Evolutionary conservation across 2,329 filamentous ascomycete genomes (phyloP).

Genomic region (Aureobasidium sp.): DNA sequence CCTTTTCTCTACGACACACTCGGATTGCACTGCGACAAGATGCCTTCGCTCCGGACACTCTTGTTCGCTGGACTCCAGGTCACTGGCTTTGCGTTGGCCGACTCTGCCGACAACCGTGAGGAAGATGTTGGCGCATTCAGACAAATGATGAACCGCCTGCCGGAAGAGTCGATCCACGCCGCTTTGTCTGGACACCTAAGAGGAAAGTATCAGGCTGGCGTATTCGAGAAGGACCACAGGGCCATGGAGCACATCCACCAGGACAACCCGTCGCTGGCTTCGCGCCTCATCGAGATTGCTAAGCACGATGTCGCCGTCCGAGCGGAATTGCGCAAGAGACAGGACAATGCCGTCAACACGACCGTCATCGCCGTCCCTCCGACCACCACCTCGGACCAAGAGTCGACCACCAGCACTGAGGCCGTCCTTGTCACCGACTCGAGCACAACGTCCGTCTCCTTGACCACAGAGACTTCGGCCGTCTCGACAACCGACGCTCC

Average conservation of each 20-base stretch:
- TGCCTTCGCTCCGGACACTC: conserved; percentile 34
- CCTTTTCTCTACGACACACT: neutral
- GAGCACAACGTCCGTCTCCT: conserved; percentile 20
- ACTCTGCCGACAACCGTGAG: conserved; percentile 20
- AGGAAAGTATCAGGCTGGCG: conserved; percentile 57
- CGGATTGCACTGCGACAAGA: conserved; percentile 19
- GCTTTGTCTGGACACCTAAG: conserved; percentile 56
- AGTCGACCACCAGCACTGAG: conserved; percentile 18
- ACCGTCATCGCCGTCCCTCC: conserved; percentile 17
- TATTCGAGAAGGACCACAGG: conserved; percentile 55
- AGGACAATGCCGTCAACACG: conserved; percentile 20
- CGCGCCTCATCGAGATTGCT: conserved; percentile 54
- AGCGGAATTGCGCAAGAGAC: conserved; percentile 35
- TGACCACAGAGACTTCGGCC: conserved; percentile 17
- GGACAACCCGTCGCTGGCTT: conserved; percentile 53
- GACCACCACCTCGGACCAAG: neutral
- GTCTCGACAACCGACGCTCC: neutral
- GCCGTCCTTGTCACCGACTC: conserved; percentile 20
- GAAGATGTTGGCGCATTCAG: conserved; percentile 37
- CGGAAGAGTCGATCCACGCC: conserved; percentile 53
- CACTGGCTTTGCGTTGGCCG: conserved; percentile 25
- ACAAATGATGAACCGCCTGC: conserved; percentile 47
- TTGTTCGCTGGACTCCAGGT: conserved; percentile 28
- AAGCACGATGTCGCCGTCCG: conserved; percentile 33
- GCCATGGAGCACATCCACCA: conserved; percentile 55